Base-by-base conservation (phyloP, 768 basidiomycete species). In the Cystofilobasidium ferigula region DNA sequence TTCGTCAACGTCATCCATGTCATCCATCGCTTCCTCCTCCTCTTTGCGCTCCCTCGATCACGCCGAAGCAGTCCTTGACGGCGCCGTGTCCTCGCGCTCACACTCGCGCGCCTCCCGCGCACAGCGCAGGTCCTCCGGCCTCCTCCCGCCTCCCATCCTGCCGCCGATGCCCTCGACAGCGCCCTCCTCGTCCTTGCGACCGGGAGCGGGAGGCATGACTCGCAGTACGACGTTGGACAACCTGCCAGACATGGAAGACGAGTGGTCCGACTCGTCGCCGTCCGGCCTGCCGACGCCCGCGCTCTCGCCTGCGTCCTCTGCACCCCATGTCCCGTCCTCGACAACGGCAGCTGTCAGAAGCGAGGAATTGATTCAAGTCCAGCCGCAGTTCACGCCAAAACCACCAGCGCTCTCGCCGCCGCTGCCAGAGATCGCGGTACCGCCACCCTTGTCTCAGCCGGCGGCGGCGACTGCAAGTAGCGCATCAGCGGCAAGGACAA, bases 71-170 rank as follows among this genome's bases (percentile, higher is more conserved):
- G 10, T n/a, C n/a, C 2, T 28, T 7, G 38, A 60, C 6, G 38
- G 43, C 5, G 6, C 40, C 14, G 22, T 42, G 1, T 28, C 12
- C 26, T 30, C 47, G 6, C 62, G 62, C 20, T 62, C 62, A 16
- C 62, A 54, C 13, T 62, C 62, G 20, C 62, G 62, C 34, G 20
- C 62, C 8, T 53, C 62, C 1, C 62, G 62, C 13, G 62, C 62
- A 7, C 20, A 35, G 18, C 47, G 62, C 9, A 48, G 62, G 32
- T 62, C 62, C 3, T 62, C 62, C 13, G 62, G 62, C 12, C 38
- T 62, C 18, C n/a, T 62, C 34, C 34, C 45, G 13, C 62, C 62
- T 1, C 62, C 62, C 24, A 10, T 35, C 14, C 26, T 54, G 51
- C 51, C 51, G 7, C 32, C 26, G n/a, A n/a, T n/a, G n/a, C n/a